A percentile compares a stretch with the other conserved stretches of the same genome.
These are phyloP conservation scores for Coniella vitis DNA, from an alignment of 2,329 filamentous ascomycete species.

Conservation along the genomic window DNA sequence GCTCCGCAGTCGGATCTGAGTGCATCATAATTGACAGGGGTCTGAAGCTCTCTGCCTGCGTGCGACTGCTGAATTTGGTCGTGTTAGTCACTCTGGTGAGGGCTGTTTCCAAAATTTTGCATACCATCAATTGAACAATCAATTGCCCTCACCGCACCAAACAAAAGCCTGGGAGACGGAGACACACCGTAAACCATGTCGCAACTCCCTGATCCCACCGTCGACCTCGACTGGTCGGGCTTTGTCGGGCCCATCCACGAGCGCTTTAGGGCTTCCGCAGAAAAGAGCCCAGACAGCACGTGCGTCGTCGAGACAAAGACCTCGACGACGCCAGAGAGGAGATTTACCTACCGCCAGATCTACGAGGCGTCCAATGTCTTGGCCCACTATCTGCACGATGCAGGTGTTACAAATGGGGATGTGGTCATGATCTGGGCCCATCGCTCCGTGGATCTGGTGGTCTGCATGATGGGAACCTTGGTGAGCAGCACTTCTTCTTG, in stretches of 20 bases:
- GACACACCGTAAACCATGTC: not conserved
- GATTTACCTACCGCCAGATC: constrained; percentile 81
- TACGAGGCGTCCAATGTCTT: constrained; percentile 75
- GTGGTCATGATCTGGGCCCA: constrained; percentile 92
- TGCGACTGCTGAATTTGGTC: constrained; percentile 2
- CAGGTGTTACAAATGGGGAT: constrained; percentile 70
- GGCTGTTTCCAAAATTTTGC: constrained; percentile 4
- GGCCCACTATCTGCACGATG: constrained; percentile 68
- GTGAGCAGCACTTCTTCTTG: not conserved
- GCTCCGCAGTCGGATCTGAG: constrained; percentile 11
- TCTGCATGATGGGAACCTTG: constrained; percentile 68
- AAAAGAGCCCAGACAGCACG: constrained; percentile 53
- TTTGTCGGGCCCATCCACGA: constrained; percentile 64
- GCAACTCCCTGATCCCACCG: constrained; percentile 55
- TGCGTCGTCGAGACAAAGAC: constrained; percentile 45
- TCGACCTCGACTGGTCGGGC: constrained; percentile 60
- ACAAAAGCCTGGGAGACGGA: not conserved
- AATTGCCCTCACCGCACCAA: not conserved
- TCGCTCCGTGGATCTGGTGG: constrained; percentile 61
- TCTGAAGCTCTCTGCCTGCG: constrained; percentile 5
- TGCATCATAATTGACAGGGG: constrained; percentile 9
- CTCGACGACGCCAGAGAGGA: constrained; percentile 47
- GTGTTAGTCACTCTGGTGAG: constrained; percentile 8
- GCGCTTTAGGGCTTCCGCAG: constrained; percentile 60
- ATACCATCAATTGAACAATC: constrained; percentile 2